phyloP scores from a whole-genome alignment of 139 green algal species.

The Desmodesmus armatus region DNA sequence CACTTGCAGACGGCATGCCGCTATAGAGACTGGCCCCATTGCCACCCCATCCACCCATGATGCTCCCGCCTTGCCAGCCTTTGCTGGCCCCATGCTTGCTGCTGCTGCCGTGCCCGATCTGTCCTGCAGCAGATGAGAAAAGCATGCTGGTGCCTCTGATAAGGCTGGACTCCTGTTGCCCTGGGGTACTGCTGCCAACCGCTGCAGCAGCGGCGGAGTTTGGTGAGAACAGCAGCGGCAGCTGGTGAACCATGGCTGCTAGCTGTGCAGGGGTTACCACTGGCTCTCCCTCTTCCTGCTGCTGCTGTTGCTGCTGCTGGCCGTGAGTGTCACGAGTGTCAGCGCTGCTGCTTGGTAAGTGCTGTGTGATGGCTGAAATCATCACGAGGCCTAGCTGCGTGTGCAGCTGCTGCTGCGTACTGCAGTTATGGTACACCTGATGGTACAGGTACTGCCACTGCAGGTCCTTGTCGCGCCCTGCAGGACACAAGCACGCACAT shows the following conservation, averaged over 20 bases:
- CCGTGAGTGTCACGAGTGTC: too few species aligned
- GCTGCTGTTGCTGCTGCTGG: constrained; percentile 17
- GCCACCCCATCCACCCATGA: constrained; percentile 22
- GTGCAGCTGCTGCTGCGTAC: constrained; percentile 54
- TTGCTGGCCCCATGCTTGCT: background rate
- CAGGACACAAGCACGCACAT: background rate
- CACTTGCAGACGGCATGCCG: constrained; percentile 9
- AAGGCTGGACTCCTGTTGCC: background rate
- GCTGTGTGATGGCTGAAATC: background rate
- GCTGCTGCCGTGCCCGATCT: background rate
- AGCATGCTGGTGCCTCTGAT: background rate
- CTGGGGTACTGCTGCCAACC: background rate
- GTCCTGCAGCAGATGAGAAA: background rate
- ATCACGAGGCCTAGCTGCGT: constrained; percentile 75
- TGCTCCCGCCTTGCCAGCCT: background rate
- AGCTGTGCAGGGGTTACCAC: background rate
- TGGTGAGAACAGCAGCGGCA: constrained; percentile 3
- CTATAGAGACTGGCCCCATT: too few species aligned
- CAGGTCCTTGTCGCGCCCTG: constrained; percentile 51
- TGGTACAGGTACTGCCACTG: constrained; percentile 77
- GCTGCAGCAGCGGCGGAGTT: background rate
- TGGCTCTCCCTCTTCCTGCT: background rate
- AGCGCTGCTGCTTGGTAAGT: background rate
- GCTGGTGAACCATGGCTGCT: constrained; percentile 9
- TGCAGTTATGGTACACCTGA: constrained; percentile 56